Evolutionary conservation across 176 grass and related monocot genomes (phyloP).

Genomic region (Aegilops longissima): DNA sequence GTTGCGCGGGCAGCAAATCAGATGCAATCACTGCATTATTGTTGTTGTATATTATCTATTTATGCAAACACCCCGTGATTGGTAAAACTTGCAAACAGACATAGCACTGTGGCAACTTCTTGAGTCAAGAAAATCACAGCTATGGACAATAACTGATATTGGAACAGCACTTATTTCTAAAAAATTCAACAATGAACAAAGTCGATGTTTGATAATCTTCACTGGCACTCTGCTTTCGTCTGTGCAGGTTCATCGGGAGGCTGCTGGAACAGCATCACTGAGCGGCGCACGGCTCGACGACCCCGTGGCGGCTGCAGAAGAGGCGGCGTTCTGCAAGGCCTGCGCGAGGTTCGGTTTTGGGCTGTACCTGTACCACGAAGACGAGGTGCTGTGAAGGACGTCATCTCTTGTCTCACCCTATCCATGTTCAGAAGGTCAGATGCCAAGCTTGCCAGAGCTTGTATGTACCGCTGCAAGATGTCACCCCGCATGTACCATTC

Average conservation of each 20-base stretch:
- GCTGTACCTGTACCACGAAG: slow-evolving; percentile 65
- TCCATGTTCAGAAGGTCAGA: neutral
- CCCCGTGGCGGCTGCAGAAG: slow-evolving; percentile 53
- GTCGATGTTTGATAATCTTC: neutral
- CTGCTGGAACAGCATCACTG: slow-evolving; percentile 61
- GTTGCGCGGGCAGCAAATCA: neutral
- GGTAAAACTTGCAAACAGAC: neutral
- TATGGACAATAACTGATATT: too few relatives aligned
- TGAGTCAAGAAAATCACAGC: too few relatives aligned
- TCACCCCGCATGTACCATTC: neutral
- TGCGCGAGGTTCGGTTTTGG: slow-evolving; percentile 66
- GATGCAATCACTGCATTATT: neutral
- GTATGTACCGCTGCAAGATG: neutral
- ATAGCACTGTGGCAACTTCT: neutral
- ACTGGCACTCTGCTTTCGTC: neutral
- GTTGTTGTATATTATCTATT: neutral
- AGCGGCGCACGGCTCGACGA: slow-evolving; percentile 50
- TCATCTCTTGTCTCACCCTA: neutral
- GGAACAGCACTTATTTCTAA: too few relatives aligned
- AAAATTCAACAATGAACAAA: neutral
- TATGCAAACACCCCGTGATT: neutral
- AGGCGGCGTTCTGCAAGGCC: slow-evolving; percentile 61
- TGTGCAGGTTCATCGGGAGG: slow-evolving; percentile 61
- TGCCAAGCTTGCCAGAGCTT: neutral
- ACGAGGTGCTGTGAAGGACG: slow-evolving; percentile 29